These are phyloP conservation scores for Elongisporangium senticosum DNA, from an alignment of 352 stramenopile genomes.

Conservation along the genomic window DNA sequence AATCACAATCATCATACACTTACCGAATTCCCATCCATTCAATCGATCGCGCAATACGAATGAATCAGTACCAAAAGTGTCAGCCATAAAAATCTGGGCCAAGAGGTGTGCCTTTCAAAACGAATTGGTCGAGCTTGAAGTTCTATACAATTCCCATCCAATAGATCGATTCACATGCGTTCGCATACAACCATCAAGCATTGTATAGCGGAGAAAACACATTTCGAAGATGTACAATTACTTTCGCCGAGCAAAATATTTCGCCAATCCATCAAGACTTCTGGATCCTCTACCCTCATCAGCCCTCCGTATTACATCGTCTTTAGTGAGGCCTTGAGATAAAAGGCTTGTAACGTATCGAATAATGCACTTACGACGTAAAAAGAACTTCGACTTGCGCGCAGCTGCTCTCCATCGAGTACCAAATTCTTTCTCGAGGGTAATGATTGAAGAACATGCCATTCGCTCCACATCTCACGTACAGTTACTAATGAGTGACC, in stretches of 20 bases:
- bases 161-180: no score
- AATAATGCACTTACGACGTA: neutral
- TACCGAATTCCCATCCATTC: no score
- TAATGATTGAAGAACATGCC: slow-evolving; percentile 1
- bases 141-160: no score
- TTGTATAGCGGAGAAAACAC: no score
- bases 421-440: neutral
- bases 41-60: no score
- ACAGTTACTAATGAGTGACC: neutral
- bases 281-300: neutral
- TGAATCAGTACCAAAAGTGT: no score
- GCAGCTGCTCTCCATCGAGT: neutral
- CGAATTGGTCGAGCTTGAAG: no score
- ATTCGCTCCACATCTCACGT: slow-evolving; percentile 3
- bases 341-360: neutral
- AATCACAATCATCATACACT: no score
- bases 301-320: neutral
- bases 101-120: no score
- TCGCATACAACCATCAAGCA: no score
- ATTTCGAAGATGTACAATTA: no score
- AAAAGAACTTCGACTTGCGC: slow-evolving; percentile 1
- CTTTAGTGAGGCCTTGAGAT: neutral
- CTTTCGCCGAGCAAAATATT: neutral
- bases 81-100: no score
- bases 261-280: neutral